These are phyloP conservation scores for Polysphondylium violaceum DNA, from an alignment of 78 protist species.

Conservation along the genomic window DNA sequence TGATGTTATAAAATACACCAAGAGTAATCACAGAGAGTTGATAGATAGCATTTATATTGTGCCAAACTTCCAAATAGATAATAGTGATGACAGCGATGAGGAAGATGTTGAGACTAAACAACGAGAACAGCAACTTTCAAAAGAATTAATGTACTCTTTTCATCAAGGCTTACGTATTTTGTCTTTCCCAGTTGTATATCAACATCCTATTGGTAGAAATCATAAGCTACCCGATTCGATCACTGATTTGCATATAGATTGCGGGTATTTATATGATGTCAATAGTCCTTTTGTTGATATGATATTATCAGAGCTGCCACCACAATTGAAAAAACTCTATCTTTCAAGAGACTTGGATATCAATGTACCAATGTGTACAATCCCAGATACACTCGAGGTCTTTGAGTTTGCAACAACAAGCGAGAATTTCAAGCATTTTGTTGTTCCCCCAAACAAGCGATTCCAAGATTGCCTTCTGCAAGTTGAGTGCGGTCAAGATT, in stretches of 20 bases:
- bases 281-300: neutral
- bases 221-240: neutral
- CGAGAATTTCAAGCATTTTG: neutral
- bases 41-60: neutral
- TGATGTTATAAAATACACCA: neutral
- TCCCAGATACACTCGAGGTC: neutral
- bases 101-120: neutral
- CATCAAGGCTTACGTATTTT: constrained; percentile 1
- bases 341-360: neutral
- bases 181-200: neutral
- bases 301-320: neutral
- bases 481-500: neutral
- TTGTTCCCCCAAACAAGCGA: neutral
- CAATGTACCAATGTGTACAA: neutral
- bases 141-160: neutral
- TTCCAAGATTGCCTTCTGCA: neutral
- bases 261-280: neutral
- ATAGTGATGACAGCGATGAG: neutral
- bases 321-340: neutral
- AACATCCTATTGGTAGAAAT: neutral
- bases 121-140: neutral
- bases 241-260: neutral
- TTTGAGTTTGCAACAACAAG: neutral
- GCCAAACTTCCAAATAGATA: neutral
- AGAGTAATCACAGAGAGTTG: neutral